Evolutionary conservation across 805 yeast genomes (phyloP).

Genomic region (Brettanomyces custersianus): DNA sequence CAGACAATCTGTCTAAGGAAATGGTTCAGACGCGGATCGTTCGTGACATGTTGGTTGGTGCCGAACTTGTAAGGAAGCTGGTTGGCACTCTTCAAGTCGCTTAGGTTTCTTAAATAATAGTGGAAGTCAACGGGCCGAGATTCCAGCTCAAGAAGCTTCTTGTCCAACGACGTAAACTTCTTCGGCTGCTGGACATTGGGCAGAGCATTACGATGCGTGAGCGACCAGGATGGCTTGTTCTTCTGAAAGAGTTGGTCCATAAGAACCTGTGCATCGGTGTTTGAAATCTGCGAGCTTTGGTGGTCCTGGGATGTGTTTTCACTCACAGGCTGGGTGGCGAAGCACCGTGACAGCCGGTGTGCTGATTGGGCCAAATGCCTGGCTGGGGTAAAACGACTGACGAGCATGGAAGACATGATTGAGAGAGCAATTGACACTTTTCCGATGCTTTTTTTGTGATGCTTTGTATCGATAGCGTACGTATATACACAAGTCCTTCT

Average conservation of each 20-base stretch:
- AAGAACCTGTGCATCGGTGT: constrained; percentile 9
- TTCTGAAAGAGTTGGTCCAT: constrained; percentile 22
- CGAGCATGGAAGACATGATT: too few relatives aligned
- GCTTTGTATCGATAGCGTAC: too few relatives aligned
- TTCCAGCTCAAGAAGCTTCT: constrained; percentile 21
- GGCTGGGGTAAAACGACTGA: too few relatives aligned
- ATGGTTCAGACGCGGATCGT: constrained; percentile 31
- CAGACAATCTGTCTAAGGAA: constrained; percentile 38
- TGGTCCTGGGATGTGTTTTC: too few relatives aligned
- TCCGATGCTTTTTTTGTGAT: too few relatives aligned
- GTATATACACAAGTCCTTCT: too few relatives aligned
- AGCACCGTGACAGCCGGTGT: too few relatives aligned
- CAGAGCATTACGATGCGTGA: constrained; percentile 9
- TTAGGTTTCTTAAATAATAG: constrained; percentile 24
- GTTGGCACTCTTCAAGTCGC: constrained; percentile 24
- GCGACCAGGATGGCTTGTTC: constrained; percentile 16
- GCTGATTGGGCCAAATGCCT: too few relatives aligned
- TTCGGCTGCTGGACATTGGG: constrained; percentile 16
- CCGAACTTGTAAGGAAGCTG: constrained; percentile 52
- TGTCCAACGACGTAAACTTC: constrained; percentile 19
- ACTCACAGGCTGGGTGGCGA: too few relatives aligned
- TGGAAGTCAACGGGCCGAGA: constrained; percentile 27
- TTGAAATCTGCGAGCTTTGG: constrained; percentile 1
- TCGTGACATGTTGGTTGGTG: constrained; percentile 44
- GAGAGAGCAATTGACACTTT: too few relatives aligned